Base-by-base conservation (phyloP, 1,284 basidiomycete species). In the Phylloboletellus chloephorus region DNA sequence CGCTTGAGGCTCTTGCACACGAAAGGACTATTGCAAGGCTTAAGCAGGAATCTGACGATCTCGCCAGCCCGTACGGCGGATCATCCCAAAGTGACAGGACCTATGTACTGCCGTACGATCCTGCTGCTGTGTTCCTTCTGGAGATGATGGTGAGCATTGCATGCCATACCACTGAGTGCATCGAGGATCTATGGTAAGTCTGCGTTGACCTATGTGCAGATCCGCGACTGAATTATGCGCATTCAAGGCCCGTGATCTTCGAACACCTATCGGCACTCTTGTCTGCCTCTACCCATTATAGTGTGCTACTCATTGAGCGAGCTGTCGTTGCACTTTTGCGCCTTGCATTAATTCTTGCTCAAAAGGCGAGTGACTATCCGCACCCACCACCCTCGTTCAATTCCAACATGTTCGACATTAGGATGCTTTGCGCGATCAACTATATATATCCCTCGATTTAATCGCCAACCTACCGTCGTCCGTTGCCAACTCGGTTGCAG, bases 131-230 rank as follows among this genome's bases (percentile, higher is more conserved):
- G 1, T 97, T 97, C 68, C 76, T 96, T 31, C 67, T 98, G 42
- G 96, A 99, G 66, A 88, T 83, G 39, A 92, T 97, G 82, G 80
- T 91, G 42, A 93, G 88, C 60, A 79, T 97, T 36, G 78, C 86
- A 1, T 82, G 78, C 43, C 81, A 88, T 48, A 78, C 83, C 7
- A 75, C 82, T 6, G 74, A 82, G 49, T 74, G 85, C 52, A 83
- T 97, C 19, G 82, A 84, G 44, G 89, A 96, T 40, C 76, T 89
- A 32, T 98, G 94, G 92, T 87, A 49, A 50, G 78, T 63, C 20
- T 19, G 22, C 17, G 16, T 5, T 9, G 5, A 22, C 10, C 4
- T 25, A 3, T 23, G 16, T 39, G 13, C 11, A 11, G 15, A 17
- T 31, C 5, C n/a, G 15, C 11, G 22, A 37, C 22, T 50, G 30